Percentiles rank a stretch among this genome's conserved stretches.
phyloP scores from a whole-genome alignment of 805 yeast species.

The Kazachstania kunashirensis region DNA sequence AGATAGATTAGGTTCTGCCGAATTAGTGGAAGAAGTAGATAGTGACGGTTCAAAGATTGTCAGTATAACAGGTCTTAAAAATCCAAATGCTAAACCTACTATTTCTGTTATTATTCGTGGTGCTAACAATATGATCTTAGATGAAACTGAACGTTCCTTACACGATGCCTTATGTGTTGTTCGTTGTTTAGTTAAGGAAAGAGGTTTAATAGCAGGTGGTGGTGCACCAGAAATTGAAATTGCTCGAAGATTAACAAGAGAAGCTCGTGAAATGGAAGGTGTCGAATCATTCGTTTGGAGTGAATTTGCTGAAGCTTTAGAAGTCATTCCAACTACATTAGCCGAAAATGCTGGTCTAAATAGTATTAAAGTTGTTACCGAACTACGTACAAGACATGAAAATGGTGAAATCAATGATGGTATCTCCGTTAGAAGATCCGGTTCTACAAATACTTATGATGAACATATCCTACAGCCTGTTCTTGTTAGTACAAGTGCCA shows the following conservation, averaged over 20 bases:
- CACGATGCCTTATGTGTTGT: slow-evolving; percentile 97
- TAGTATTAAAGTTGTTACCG: slow-evolving; percentile 85
- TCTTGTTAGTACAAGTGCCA: slow-evolving; percentile 86
- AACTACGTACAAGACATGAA: slow-evolving; percentile 83
- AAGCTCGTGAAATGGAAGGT: slow-evolving; percentile 65
- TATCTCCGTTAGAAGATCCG: slow-evolving; percentile 86
- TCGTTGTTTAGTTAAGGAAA: slow-evolving; percentile 79
- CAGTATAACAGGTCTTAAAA: slow-evolving; percentile 71
- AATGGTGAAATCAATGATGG: slow-evolving; percentile 91
- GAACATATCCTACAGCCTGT: slow-evolving; percentile 97
- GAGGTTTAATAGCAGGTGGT: slow-evolving; percentile 93
- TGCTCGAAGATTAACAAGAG: slow-evolving; percentile 61
- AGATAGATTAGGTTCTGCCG: slow-evolving; percentile 86
- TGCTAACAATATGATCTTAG: slow-evolving; percentile 80
- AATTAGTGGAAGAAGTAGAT: slow-evolving; percentile 83
- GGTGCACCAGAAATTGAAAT: slow-evolving; percentile 97
- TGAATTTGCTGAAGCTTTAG: slow-evolving; percentile 86
- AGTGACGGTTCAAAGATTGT: slow-evolving; percentile 85
- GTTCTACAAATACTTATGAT: slow-evolving; percentile 80
- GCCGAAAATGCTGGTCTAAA: slow-evolving; percentile 95
- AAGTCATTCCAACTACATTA: slow-evolving; percentile 84
- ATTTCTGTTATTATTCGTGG: slow-evolving; percentile 92
- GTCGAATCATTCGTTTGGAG: slow-evolving; percentile 85
- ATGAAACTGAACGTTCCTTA: slow-evolving; percentile 93
- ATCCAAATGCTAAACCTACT: slow-evolving; percentile 36